Base-by-base conservation (phyloP, 2,329 filamentous ascomycete species). In the Elsinoe perseae region DNA sequence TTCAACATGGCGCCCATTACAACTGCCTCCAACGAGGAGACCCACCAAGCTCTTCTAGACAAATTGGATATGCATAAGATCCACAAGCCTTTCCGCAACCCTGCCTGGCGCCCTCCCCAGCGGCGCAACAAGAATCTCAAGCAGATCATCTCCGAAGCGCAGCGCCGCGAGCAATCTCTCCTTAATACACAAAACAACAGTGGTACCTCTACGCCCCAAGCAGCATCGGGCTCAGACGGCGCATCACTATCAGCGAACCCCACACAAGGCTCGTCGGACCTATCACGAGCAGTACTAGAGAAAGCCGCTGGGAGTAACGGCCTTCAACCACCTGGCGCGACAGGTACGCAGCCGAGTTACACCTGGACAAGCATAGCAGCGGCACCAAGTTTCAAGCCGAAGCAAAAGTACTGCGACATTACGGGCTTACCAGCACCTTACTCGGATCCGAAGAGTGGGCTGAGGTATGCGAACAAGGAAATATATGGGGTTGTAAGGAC, bases 61-160 rank as follows among this genome's bases (percentile, higher is more conserved):
- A 77, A 87, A 69, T 87, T 97, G 67, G 93, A 98, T 77, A 89
- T 96, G 66, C 86, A 93, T 70, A 82, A 84, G 58, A 82, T 88
- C 68, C 84, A 84, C 65, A 95, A 95, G 74, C 86, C 84, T 66
- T 98, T 96, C 78, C 91, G 92, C 71, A 95, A 90, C 69, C 78
- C 86, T 2, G 76, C 83, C 69, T 98, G 93, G 93, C 90, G 88
- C 68, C 89, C 93, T 14, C 89, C 92, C 62, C 86, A 91, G 72
- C 90, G 93, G 53, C 89, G 93, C 72, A 98, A 98, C 81, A 98
- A 98, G 78, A 97, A 95, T 72, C 85, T 97, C 73, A 97, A 97
- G 73, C 89, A 95, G 65, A 93, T 98, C 60, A 80, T 98, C 59
- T 87, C 89, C 58, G 93, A 98, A 66, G 88, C 87, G 10, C 83